phyloP scores from a whole-genome alignment of 2,329 filamentous ascomycete genomes.

The Ampelomyces quisqualis region DNA sequence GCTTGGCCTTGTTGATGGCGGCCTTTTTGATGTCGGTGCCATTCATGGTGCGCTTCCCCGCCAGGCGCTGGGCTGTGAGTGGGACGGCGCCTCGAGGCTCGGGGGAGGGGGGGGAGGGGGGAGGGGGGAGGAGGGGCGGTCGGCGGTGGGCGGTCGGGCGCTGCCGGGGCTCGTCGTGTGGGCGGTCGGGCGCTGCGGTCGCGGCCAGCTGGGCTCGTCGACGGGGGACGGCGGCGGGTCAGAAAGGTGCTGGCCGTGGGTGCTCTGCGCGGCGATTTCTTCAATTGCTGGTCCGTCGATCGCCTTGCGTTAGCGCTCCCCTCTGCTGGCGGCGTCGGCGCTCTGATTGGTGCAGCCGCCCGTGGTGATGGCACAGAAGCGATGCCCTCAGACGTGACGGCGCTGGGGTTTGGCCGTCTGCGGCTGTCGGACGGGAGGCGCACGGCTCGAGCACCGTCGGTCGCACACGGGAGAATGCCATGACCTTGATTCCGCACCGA shows the following conservation, averaged over 20 bases:
- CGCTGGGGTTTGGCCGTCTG: too few relatives aligned
- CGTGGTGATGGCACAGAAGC: conserved; percentile 17
- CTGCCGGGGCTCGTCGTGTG: too few relatives aligned
- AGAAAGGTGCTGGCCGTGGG: conserved; percentile 13
- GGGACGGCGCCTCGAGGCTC: conserved; percentile 6
- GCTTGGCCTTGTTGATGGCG: conserved; percentile 66
- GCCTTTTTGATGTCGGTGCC: conserved; percentile 64
- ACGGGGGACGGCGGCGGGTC: conserved; percentile 7
- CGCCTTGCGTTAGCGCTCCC: conserved; percentile 40
- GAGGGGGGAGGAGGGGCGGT: conserved; percentile 1
- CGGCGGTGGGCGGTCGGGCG: conserved; percentile 5
- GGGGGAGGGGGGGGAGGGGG: conserved; percentile 13
- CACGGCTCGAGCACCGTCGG: too few relatives aligned
- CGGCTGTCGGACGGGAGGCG: conserved; percentile 3
- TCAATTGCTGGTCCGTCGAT: conserved; percentile 39
- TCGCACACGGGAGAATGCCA: background rate
- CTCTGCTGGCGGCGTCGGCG: conserved; percentile 11
- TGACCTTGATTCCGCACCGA: conserved; percentile 3
- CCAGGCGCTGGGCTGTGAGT: conserved; percentile 27
- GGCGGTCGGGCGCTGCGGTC: conserved; percentile 32
- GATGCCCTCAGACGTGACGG: conserved; percentile 16
- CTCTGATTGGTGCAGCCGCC: conserved; percentile 31
- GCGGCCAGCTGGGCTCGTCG: conserved; percentile 35
- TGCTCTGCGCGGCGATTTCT: conserved; percentile 35
- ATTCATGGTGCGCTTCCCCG: conserved; percentile 56